Percentiles rank a stretch among this genome's conserved stretches.
These are phyloP conservation scores for Saturnispora mendoncae DNA, from an alignment of 805 yeast genomes.

Conservation along the genomic window DNA sequence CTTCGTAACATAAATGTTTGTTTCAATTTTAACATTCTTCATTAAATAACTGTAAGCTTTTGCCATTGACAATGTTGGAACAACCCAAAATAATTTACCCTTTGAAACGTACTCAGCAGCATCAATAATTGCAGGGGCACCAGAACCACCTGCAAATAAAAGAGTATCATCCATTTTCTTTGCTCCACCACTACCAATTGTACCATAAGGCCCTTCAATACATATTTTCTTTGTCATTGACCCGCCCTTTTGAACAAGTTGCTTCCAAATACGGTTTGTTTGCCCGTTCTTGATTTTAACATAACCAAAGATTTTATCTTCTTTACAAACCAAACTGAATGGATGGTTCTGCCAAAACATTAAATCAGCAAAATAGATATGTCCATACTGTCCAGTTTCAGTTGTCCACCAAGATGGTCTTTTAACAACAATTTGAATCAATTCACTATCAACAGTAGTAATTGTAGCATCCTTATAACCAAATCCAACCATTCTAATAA, in stretches of 20 bases:
- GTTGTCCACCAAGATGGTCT: slow-evolving; percentile 43
- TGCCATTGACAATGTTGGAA: slow-evolving; percentile 40
- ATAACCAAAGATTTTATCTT: slow-evolving; percentile 31
- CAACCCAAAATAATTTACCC: slow-evolving; percentile 51
- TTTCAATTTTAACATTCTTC: slow-evolving; percentile 21
- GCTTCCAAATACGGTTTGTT: slow-evolving; percentile 34
- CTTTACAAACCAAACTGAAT: slow-evolving; percentile 43
- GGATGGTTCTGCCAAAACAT: slow-evolving; percentile 69
- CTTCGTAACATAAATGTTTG: slow-evolving; percentile 33
- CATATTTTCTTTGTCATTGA: slow-evolving; percentile 23
- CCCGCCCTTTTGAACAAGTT: slow-evolving; percentile 17
- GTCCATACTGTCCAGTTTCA: slow-evolving; percentile 49
- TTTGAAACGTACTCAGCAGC: slow-evolving; percentile 27
- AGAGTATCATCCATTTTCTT: slow-evolving; percentile 41
- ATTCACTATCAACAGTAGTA: slow-evolving; percentile 20
- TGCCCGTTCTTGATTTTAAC: slow-evolving; percentile 47
- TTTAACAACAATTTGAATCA: slow-evolving; percentile 39
- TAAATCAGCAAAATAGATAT: slow-evolving; percentile 43
- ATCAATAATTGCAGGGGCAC: slow-evolving; percentile 50
- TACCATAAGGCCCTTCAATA: slow-evolving; percentile 58
- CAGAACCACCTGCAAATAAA: slow-evolving; percentile 63
- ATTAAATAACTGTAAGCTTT: slow-evolving; percentile 31
- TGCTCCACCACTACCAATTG: slow-evolving; percentile 41
- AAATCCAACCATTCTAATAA: slow-evolving; percentile 23
- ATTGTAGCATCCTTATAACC: slow-evolving; percentile 21